Evolutionary conservation across 2,329 filamentous ascomycete genomes (phyloP).

Genomic region (Trichothecium roseum): DNA sequence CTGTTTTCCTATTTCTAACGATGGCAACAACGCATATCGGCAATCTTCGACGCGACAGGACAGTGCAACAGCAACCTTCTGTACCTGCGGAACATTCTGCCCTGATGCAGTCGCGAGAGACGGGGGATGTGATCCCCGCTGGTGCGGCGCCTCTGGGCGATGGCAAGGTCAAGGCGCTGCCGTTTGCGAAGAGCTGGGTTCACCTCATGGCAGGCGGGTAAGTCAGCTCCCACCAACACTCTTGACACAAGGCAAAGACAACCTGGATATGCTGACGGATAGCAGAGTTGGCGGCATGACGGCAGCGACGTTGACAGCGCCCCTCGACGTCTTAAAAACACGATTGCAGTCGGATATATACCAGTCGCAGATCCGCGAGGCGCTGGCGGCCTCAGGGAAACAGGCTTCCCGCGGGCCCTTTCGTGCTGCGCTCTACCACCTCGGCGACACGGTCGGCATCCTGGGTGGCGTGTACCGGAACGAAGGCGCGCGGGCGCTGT

Average conservation of each 20-base stretch:
- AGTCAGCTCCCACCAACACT: slow-evolving; percentile 17
- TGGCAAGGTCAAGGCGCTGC: slow-evolving; percentile 27
- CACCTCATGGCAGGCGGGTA: slow-evolving; percentile 89
- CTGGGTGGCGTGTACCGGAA: slow-evolving; percentile 67
- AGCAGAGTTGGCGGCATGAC: slow-evolving; percentile 78
- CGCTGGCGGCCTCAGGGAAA: slow-evolving; percentile 55
- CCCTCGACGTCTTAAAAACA: slow-evolving; percentile 89
- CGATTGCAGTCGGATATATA: slow-evolving; percentile 92
- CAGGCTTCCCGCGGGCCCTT: slow-evolving; percentile 48
- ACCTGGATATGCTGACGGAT: not conserved
- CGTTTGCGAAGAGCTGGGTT: slow-evolving; percentile 72
- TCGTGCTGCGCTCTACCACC: slow-evolving; percentile 60
- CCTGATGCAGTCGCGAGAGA: slow-evolving; percentile 50
- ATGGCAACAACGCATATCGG: slow-evolving; percentile 13
- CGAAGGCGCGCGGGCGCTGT: slow-evolving; percentile 79
- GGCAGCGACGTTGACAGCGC: slow-evolving; percentile 82
- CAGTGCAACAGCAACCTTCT: slow-evolving; percentile 16
- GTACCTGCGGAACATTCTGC: slow-evolving; percentile 22
- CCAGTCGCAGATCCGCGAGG: slow-evolving; percentile 66
- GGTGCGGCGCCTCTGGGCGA: slow-evolving; percentile 17
- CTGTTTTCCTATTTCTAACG: not conserved
- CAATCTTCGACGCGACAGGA: slow-evolving; percentile 14
- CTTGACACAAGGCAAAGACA: no score
- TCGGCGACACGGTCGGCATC: slow-evolving; percentile 79
- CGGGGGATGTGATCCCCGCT: slow-evolving; percentile 42